A percentile compares a stretch with the other conserved stretches of the same genome.
Evolutionary conservation across 2,329 filamentous ascomycete genomes (phyloP).

Genomic region (Pseudogymnoascus sp.): DNA sequence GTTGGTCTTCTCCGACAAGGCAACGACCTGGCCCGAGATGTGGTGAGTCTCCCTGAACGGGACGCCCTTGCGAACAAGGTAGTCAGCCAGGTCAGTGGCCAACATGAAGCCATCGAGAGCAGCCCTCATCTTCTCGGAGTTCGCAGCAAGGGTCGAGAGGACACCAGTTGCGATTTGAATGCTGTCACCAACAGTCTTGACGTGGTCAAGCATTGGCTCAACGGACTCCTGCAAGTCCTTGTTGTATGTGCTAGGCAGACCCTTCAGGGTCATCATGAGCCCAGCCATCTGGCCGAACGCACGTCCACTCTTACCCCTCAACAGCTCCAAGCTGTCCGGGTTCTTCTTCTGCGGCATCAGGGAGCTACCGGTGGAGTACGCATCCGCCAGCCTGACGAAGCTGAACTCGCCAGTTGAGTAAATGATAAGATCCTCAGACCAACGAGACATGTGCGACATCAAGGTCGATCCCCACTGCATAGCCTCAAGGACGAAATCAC

Average conservation of each 20-base stretch:
- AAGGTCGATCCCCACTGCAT: constrained; percentile 74
- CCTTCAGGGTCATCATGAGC: constrained; percentile 64
- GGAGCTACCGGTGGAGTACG: constrained; percentile 69
- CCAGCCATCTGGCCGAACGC: constrained; percentile 77
- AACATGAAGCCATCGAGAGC: constrained; percentile 79
- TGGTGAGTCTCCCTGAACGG: constrained; percentile 78
- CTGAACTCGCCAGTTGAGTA: constrained; percentile 71
- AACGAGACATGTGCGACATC: constrained; percentile 73
- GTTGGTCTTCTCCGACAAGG: constrained; percentile 59
- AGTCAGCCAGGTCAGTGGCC: constrained; percentile 62
- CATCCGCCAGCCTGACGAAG: constrained; percentile 69
- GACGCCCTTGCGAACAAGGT: constrained; percentile 57
- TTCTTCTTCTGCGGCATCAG: constrained; percentile 86
- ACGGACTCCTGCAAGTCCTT: constrained; percentile 84
- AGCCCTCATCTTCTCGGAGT: constrained; percentile 69
- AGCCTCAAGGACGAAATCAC: constrained; percentile 76
- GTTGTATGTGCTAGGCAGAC: constrained; percentile 77
- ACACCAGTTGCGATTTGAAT: constrained; percentile 78
- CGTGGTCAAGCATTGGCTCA: constrained; percentile 76
- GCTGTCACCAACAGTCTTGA: constrained; percentile 75
- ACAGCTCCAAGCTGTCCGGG: constrained; percentile 63
- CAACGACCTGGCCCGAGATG: constrained; percentile 65
- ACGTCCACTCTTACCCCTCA: constrained; percentile 70
- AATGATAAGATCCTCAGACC: constrained; percentile 81
- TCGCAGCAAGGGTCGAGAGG: constrained; percentile 62